Percentiles rank a stretch among this genome's conserved stretches.
Conservation (phyloP, 257 asterid genomes). For the Parsonsia alboflavescens region DNA sequence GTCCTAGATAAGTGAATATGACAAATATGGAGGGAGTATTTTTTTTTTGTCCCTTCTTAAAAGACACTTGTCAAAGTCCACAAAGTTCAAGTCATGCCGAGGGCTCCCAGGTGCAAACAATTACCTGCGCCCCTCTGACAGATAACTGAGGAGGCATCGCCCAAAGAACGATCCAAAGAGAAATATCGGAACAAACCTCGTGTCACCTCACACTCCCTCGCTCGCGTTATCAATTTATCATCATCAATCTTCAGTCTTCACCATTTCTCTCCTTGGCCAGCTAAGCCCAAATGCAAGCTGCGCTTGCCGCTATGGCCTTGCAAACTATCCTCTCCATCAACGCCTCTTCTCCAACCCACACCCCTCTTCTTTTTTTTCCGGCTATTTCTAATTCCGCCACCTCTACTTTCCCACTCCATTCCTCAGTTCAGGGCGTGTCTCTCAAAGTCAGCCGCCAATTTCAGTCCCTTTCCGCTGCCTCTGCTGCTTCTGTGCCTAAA, state of each 20-base stretch:
- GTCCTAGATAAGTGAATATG: too few relatives aligned
- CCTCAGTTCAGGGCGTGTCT: constrained; percentile 62
- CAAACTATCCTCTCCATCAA: constrained; percentile 41
- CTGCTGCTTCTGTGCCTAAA: constrained; percentile 42
- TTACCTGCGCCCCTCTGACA: too few relatives aligned
- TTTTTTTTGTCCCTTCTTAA: too few relatives aligned
- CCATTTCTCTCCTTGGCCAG: background rate
- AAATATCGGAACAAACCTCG: background rate
- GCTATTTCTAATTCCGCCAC: constrained; percentile 29
- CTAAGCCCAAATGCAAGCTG: constrained; percentile 29
- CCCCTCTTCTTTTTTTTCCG: constrained; percentile 22
- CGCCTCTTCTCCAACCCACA: constrained; percentile 30
- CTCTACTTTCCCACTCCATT: constrained; percentile 29
- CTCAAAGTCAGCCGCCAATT: constrained; percentile 52
- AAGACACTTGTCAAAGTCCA: too few relatives aligned
- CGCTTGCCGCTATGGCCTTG: constrained; percentile 73
- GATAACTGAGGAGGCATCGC: too few relatives aligned
- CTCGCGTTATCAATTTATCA: constrained; percentile 17
- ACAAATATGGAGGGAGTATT: too few relatives aligned
- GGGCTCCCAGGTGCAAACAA: too few relatives aligned
- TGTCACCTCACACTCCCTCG: constrained; percentile 12
- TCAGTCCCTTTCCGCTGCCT: constrained; percentile 34
- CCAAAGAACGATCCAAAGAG: too few relatives aligned
- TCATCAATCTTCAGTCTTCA: constrained; percentile 2
- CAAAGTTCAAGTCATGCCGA: too few relatives aligned